A percentile compares a stretch with the other conserved stretches of the same genome.
Conservation (phyloP, 2,329 filamentous ascomycete genomes). For the Hymenoscyphus occultus region DNA sequence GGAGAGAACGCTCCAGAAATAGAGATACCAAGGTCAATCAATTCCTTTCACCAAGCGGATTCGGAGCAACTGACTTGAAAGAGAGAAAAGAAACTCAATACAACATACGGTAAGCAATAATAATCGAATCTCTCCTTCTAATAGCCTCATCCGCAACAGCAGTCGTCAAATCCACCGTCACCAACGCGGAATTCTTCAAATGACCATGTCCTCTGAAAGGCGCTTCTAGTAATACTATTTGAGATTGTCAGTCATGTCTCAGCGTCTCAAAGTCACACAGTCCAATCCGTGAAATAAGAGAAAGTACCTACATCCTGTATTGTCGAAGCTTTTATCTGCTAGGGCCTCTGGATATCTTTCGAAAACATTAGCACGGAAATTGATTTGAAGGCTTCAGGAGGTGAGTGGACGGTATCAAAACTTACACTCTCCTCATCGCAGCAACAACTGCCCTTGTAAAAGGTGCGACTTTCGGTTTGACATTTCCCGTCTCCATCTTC, state of each 20-base stretch:
- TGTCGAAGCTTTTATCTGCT: conserved; percentile 90
- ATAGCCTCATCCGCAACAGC: conserved; percentile 91
- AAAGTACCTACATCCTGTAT: conserved; percentile 66
- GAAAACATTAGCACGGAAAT: neutral
- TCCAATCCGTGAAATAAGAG: neutral
- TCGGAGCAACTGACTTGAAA: neutral
- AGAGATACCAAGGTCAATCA: neutral
- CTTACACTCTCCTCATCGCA: conserved; percentile 59
- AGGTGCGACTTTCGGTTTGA: conserved; percentile 4
- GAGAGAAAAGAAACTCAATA: neutral
- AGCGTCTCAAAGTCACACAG: too few species aligned
- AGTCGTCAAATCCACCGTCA: conserved; percentile 88
- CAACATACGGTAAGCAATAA: conserved; percentile 81
- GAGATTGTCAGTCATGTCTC: conserved; percentile 11
- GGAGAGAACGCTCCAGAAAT: neutral
- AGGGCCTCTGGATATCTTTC: conserved; percentile 81
- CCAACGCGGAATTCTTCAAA: conserved; percentile 62
- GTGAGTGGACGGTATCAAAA: conserved; percentile 19
- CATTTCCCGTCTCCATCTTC: neutral
- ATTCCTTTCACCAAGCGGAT: neutral
- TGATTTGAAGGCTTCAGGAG: neutral
- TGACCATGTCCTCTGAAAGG: conserved; percentile 56
- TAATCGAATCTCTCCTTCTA: conserved; percentile 66
- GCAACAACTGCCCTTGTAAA: conserved; percentile 7
- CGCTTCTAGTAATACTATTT: conserved; percentile 64